Evolutionary conservation across 1,284 basidiomycete genomes (phyloP), one percentile per base, ranked within the genome.

Genomic region (Cryptococcus wingfieldii): DNA sequence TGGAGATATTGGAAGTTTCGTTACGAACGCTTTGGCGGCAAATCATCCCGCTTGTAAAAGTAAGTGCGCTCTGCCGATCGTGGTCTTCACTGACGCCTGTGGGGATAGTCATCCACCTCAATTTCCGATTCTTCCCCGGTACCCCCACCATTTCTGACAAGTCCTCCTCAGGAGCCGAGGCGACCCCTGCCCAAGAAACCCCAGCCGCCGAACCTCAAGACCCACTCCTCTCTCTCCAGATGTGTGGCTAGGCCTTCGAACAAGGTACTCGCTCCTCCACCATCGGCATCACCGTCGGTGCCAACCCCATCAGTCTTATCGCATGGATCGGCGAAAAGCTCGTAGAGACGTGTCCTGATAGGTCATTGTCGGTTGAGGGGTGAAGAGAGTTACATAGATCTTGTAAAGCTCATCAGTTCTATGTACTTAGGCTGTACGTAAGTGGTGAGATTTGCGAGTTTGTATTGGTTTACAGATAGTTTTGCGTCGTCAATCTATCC

Each of bases 281-380:
- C 0, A 70, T 79, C 23, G 77, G 75, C 3, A 61, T 74, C 1
- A 67, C 71, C 0, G 65, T 78, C 6, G 69, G 70, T 16, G 64
- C 66, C n/a, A 74, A 66, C 3, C 79, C 79, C 0, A 55, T 77
- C 18, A 68, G 77, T 0, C 59, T 77, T 0, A 69, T 79, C 10
- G 72, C 77, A 2, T 80, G 75, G 75, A 70, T 80, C 38, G 78
- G 70, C 4, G 79, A 80, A 52, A 80, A 80, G 63, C 70, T 68
- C 51, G 31, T 31, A 6, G 55, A 67, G 37, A 68, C 67, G 8
- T 78, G 77, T 76, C 72, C 73, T 5, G 75, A 78, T 51, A 54
- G 61, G 10, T 61, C 61, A 19, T 72, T 63, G 2, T 45, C 62
- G 13, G 13, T 64, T 42, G 63, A 69, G 37, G 66, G 64, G 3